Evolutionary conservation across 176 grass and related monocot genomes (phyloP), one percentile per base, ranked within the genome.

Genomic region (Guadua angustifolia): DNA sequence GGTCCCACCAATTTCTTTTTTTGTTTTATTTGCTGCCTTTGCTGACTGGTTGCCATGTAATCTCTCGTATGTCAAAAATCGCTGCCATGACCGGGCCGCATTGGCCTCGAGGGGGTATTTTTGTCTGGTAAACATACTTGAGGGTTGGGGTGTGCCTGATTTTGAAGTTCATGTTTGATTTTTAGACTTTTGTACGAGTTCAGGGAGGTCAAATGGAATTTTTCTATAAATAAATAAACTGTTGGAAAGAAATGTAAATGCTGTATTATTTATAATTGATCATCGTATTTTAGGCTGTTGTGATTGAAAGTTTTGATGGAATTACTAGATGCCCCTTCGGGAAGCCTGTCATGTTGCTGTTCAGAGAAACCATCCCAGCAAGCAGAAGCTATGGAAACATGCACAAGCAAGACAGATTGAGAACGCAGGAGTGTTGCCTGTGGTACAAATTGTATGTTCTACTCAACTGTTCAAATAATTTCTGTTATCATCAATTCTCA

Each of bases 321-420:
- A 80, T 82, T 80, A 83, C 57, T 75, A 94, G 92, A 91, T 94
- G 92, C 92, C 92, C 49, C 89, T 94, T 85, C 78, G 90, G 84
- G 89, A 94, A 83, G 92, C 92, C 69, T 94, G 92, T 75, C 92
- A 94, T 85, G 92, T 94, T 64, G 87, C 92, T 83, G 49, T 94
- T 76, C 92, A 94, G 85, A 94, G 84, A 79, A 94, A 86, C 67
- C 66, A 88, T 84, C 89, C 89, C 1, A 92, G 67, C 66, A 88
- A 79, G 53, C 92, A 94, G 47, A 94, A 88, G 56, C 73, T 94
- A 49, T 94, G 89, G 92, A 92, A 88, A 79, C 89, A 92, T 85
- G 69, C 69, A 79, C 87, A 90, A 79, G 89, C 89, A 59, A 88
- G 89, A 74, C 92, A 88, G 42, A 68, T 87, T 64, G 74, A 79